Evolutionary conservation across 139 green algal species (phyloP).

Genomic region (Chlorella vulgaris): DNA sequence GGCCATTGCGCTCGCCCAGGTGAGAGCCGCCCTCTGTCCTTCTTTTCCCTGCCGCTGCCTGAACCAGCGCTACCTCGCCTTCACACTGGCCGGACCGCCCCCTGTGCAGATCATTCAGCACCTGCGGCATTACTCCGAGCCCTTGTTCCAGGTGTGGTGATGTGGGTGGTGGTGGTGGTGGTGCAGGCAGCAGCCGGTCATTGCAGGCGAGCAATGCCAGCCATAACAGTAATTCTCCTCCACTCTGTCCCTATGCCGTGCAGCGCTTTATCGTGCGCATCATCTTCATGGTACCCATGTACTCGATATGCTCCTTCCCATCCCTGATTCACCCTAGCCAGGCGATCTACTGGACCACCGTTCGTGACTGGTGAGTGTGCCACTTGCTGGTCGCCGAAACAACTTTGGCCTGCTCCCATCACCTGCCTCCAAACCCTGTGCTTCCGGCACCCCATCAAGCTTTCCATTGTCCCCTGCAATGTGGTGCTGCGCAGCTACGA

Average conservation of each 20-base stretch:
- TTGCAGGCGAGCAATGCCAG: no score
- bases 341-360: conserved; percentile 90
- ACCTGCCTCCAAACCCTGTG: no score
- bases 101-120: conserved; percentile 85
- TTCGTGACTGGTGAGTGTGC: conserved; percentile 82
- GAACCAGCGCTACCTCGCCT: no score
- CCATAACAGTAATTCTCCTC: no score
- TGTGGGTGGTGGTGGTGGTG: background rate
- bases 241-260: background rate
- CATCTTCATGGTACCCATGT: conserved; percentile 97
- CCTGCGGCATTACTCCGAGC: conserved; percentile 91
- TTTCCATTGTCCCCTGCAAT: background rate
- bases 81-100: background rate
- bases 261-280: conserved; percentile 98
- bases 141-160: conserved; percentile 77
- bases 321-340: conserved; percentile 72
- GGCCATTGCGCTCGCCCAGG: no score
- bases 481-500: conserved; percentile 79
- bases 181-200: background rate
- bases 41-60: no score
- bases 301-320: conserved; percentile 81
- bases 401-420: no score
- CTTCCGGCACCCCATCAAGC: no score
- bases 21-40: no score
- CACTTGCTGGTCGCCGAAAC: no score